phyloP scores from a whole-genome alignment of 1,284 basidiomycete species.

The Porogramme epimiltina region DNA sequence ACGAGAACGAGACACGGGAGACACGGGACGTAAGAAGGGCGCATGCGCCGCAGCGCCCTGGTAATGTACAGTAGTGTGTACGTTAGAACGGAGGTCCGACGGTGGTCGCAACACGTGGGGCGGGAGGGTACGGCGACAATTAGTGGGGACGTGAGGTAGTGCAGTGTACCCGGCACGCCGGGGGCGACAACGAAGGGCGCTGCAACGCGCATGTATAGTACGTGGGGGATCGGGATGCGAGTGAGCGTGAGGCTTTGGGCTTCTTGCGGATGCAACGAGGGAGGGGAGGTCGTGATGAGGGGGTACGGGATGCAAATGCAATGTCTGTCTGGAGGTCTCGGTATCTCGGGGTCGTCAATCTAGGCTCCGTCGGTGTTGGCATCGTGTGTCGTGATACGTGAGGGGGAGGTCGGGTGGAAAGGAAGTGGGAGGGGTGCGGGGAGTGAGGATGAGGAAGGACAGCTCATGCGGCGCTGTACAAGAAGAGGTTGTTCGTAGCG shows the following conservation, averaged over 20 bases:
- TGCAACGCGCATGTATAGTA: slow-evolving; percentile 20
- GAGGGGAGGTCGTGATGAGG: neutral
- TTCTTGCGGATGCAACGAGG: too few relatives aligned
- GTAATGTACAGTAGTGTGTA: slow-evolving; percentile 10
- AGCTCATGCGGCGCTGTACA: slow-evolving; percentile 80
- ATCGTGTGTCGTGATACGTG: slow-evolving; percentile 16
- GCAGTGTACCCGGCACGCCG: slow-evolving; percentile 16
- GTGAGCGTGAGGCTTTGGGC: neutral
- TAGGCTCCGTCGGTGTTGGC: slow-evolving; percentile 19
- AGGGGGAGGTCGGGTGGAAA: slow-evolving; percentile 1
- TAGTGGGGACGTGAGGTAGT: slow-evolving; percentile 16
- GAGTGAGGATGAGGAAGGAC: slow-evolving; percentile 1
- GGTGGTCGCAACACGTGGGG: neutral
- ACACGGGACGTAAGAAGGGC: slow-evolving; percentile 2
- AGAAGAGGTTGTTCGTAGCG: slow-evolving; percentile 91
- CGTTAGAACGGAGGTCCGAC: slow-evolving; percentile 12
- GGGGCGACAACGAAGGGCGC: slow-evolving; percentile 11
- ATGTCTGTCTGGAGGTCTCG: slow-evolving; percentile 23
- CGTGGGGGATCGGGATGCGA: slow-evolving; percentile 3
- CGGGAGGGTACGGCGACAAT: slow-evolving; percentile 6
- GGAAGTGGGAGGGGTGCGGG: neutral
- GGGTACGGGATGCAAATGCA: slow-evolving; percentile 2
- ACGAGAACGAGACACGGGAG: slow-evolving; percentile 5
- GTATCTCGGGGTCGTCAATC: slow-evolving; percentile 25
- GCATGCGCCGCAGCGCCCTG: neutral